These are phyloP conservation scores for Aspergillus affinis DNA, from an alignment of 495 filamentous ascomycete species.

Conservation along the genomic window DNA sequence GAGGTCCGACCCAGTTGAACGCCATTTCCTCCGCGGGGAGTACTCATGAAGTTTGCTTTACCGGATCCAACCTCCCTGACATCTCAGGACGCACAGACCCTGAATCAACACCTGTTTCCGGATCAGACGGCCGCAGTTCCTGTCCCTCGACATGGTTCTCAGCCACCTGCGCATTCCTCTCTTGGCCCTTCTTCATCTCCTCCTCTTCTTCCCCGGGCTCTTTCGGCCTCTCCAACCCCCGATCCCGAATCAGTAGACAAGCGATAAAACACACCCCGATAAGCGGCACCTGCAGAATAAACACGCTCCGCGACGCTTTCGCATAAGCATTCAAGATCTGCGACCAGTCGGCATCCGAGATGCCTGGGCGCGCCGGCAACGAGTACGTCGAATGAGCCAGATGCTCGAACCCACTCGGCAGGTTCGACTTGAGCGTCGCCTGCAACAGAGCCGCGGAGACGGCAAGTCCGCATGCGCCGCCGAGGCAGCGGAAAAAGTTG, in stretches of 20 bases:
- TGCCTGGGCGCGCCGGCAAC: slow-evolving; percentile 29
- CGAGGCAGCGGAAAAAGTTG: slow-evolving; percentile 63
- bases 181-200: slow-evolving; percentile 25
- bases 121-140: background rate
- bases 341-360: slow-evolving; percentile 38
- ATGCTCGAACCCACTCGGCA: slow-evolving; percentile 42
- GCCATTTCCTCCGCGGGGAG: too few species aligned
- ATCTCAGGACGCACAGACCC: background rate
- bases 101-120: background rate
- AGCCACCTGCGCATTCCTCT: slow-evolving; percentile 15
- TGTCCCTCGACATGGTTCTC: background rate
- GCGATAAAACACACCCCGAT: slow-evolving; percentile 53
- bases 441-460: slow-evolving; percentile 59
- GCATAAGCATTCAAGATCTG: slow-evolving; percentile 50
- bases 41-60: background rate
- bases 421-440: slow-evolving; percentile 45
- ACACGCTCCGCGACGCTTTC: slow-evolving; percentile 52
- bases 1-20: too few species aligned
- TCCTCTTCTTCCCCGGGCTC: slow-evolving; percentile 41
- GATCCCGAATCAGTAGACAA: slow-evolving; percentile 54
- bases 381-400: slow-evolving; percentile 45
- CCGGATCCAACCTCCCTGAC: background rate
- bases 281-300: slow-evolving; percentile 54
- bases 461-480: slow-evolving; percentile 59
- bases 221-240: slow-evolving; percentile 51